Conservation (phyloP, 305 asterid species). For the Andrographis paniculata region DNA sequence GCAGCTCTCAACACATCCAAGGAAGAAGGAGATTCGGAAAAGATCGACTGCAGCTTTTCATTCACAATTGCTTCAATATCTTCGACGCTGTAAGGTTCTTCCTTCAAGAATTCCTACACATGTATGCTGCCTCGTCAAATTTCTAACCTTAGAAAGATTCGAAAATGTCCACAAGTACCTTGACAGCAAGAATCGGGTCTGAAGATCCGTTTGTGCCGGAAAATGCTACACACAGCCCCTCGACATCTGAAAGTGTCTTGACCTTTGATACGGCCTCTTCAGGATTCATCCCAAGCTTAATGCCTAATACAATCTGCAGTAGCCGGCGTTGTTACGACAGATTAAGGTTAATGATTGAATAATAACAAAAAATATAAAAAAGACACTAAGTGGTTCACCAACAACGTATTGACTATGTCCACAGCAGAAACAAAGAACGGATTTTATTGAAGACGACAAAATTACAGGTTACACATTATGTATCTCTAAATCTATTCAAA, state of each 20-base stretch:
- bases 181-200: constrained; percentile 76
- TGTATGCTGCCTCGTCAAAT: too few relatives aligned
- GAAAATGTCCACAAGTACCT: too few relatives aligned
- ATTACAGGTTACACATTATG: too few relatives aligned
- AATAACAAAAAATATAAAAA: not conserved
- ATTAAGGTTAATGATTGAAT: not conserved
- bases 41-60: constrained; percentile 44
- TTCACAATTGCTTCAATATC: constrained; percentile 60
- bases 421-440: too few relatives aligned
- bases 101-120: constrained; percentile 59
- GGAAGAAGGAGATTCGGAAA: constrained; percentile 70
- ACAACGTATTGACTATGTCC: too few relatives aligned
- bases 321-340: too few relatives aligned
- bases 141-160: too few relatives aligned
- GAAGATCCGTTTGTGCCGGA: constrained; percentile 62
- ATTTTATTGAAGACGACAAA: too few relatives aligned
- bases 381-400: not conserved
- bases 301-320: constrained; percentile 63
- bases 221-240: constrained; percentile 62
- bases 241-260: constrained; percentile 89
- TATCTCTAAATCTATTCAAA: too few relatives aligned
- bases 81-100: constrained; percentile 59
- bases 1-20: constrained; percentile 81
- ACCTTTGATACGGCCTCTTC: constrained; percentile 55
- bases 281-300: constrained; percentile 70